A percentile compares a stretch with the other conserved stretches of the same genome.
Evolutionary conservation across 495 filamentous ascomycete species (phyloP).

Genomic region (Daldinia bambusicola): DNA sequence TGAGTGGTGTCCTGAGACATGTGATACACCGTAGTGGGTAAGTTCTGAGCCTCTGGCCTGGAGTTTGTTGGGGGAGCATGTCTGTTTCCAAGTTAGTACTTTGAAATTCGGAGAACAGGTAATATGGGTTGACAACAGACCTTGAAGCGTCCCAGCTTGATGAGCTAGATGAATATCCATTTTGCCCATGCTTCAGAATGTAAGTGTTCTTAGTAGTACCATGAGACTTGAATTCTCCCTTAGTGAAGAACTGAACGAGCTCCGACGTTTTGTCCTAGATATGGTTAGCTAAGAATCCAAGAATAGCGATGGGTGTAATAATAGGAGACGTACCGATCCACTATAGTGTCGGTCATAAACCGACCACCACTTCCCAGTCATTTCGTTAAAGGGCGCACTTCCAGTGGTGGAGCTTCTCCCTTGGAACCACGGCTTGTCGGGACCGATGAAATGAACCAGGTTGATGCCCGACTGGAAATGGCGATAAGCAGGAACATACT

Average conservation of each 20-base stretch:
- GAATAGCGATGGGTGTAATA: constrained; percentile 1
- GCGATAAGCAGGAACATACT: constrained; percentile 92
- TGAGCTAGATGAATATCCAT: constrained; percentile 23
- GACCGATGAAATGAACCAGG: constrained; percentile 92
- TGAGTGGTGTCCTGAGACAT: constrained; percentile 77
- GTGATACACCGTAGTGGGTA: constrained; percentile 75
- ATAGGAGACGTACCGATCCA: constrained; percentile 57
- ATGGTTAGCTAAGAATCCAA: constrained; percentile 19
- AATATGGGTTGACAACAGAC: constrained; percentile 40
- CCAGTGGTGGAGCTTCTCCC: constrained; percentile 68
- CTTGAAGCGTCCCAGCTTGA: constrained; percentile 56
- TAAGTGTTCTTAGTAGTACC: constrained; percentile 10
- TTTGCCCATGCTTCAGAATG: not conserved
- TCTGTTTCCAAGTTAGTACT: constrained; percentile 57
- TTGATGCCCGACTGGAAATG: constrained; percentile 90
- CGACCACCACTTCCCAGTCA: constrained; percentile 88
- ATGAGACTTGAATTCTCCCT: constrained; percentile 64
- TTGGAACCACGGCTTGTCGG: constrained; percentile 87
- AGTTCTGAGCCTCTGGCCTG: constrained; percentile 79
- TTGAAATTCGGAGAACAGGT: not conserved
- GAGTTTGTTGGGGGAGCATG: constrained; percentile 78
- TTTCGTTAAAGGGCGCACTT: constrained; percentile 77
- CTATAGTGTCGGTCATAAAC: constrained; percentile 88
- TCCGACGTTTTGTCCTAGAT: constrained; percentile 40
- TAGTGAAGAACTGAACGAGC: constrained; percentile 63